These are phyloP conservation scores for Parietaria judaica DNA, from an alignment of 306 rosid genomes.

Conservation along the genomic window DNA sequence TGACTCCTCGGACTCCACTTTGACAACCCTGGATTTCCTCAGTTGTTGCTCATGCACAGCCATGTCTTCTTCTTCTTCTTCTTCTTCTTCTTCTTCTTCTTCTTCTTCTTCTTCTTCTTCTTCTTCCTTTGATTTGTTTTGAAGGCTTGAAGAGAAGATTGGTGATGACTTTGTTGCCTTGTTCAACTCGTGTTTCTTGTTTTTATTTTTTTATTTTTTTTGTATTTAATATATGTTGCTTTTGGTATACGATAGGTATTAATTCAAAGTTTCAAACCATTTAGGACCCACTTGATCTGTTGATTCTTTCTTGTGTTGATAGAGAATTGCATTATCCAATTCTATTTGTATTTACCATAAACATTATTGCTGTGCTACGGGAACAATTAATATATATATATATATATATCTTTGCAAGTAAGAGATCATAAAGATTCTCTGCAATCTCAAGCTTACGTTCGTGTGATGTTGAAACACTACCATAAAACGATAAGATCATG, in stretches of 20 bases:
- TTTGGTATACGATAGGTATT: background rate
- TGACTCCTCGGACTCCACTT: slow-evolving; percentile 55
- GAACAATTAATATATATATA: background rate
- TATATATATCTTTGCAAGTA: too few relatives aligned
- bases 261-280: background rate
- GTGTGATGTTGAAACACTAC: slow-evolving; percentile 2
- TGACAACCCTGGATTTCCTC: slow-evolving; percentile 40
- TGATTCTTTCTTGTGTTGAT: background rate
- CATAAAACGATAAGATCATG: background rate
- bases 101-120: background rate
- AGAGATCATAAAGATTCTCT: slow-evolving; percentile 3
- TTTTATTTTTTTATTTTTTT: background rate
- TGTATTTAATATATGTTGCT: background rate
- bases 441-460: background rate
- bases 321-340: slow-evolving; percentile 5
- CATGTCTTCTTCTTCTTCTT: slow-evolving; percentile 8
- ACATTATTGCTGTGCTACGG: too few relatives aligned
- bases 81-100: background rate
- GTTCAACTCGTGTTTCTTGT: background rate
- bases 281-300: slow-evolving; percentile 2
- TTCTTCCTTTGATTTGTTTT: background rate
- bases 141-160: background rate
- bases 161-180: background rate
- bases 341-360: background rate
- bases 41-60: slow-evolving; percentile 39